Conservation (phyloP, 2,329 filamentous ascomycete species). For the Pestalotiopsis sp. region DNA sequence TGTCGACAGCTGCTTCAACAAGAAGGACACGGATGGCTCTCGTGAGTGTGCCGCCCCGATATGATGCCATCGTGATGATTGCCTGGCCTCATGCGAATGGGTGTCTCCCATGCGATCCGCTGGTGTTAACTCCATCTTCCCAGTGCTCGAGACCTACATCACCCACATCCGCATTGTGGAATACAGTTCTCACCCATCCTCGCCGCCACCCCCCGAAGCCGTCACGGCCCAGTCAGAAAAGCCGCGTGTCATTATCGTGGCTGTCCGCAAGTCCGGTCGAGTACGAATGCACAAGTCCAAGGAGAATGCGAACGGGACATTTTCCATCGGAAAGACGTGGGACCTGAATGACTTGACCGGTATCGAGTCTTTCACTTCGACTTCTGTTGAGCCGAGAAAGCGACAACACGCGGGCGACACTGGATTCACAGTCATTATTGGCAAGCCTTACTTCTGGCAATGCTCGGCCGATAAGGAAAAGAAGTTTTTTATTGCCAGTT, state of each 20-base stretch:
- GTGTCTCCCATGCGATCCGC: not conserved
- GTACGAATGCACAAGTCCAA: slow-evolving; percentile 97
- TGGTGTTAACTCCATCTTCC: not conserved
- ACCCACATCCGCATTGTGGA: slow-evolving; percentile 93
- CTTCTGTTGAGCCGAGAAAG: slow-evolving; percentile 57
- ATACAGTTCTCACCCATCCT: slow-evolving; percentile 79
- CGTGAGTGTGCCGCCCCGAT: slow-evolving; percentile 56
- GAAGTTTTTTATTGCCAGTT: slow-evolving; percentile 95
- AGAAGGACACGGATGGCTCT: slow-evolving; percentile 83
- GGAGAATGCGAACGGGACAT: slow-evolving; percentile 90
- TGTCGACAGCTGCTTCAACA: slow-evolving; percentile 90
- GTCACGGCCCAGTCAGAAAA: slow-evolving; percentile 75
- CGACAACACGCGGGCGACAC: slow-evolving; percentile 79
- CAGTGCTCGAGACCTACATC: slow-evolving; percentile 91
- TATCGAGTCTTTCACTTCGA: slow-evolving; percentile 79
- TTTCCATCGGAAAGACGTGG: slow-evolving; percentile 99
- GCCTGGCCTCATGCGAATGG: not conserved
- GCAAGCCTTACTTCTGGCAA: slow-evolving; percentile 97
- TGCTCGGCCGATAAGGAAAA: slow-evolving; percentile 93
- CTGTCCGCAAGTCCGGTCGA: slow-evolving; percentile 87
- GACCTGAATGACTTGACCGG: slow-evolving; percentile 84
- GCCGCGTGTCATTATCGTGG: slow-evolving; percentile 86
- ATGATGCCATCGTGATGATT: not conserved
- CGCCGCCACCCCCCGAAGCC: slow-evolving; percentile 81
- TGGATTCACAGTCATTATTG: slow-evolving; percentile 85